A percentile compares a stretch with the other conserved stretches of the same genome.
phyloP scores from a whole-genome alignment of 1,139 yeast genomes.

The Spathaspora sp. region DNA sequence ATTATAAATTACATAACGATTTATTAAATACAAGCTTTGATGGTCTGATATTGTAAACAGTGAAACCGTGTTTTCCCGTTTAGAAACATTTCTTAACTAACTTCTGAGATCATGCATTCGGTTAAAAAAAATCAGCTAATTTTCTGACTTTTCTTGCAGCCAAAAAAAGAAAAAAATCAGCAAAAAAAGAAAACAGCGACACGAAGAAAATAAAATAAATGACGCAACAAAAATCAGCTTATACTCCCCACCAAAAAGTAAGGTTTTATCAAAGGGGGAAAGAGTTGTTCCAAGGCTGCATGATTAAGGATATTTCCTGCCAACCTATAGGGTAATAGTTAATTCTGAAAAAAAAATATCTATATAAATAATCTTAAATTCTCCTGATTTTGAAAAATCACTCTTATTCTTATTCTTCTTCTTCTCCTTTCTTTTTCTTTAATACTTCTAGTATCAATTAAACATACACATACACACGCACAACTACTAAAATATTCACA shows the following conservation, averaged over 20 bases:
- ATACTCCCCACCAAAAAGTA: no score
- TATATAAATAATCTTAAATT: not conserved
- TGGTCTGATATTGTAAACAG: not conserved
- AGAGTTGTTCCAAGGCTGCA: no score
- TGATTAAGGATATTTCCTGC: no score
- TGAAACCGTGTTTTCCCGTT: not conserved
- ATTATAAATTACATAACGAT: no score
- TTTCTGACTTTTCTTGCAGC: not conserved
- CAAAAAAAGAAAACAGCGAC: not conserved
- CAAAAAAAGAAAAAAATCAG: not conserved
- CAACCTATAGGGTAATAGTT: no score
- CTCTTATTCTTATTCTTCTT: no score
- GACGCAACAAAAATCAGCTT: not conserved
- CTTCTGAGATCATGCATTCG: not conserved
- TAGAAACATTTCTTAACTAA: not conserved
- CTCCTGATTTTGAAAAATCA: no score
- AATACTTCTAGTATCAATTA: not conserved
- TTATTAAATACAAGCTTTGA: not conserved
- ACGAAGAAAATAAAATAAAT: not conserved
- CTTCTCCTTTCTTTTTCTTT: not conserved
- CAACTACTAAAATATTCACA: conserved; percentile 1
- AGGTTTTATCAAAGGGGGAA: not conserved
- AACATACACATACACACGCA: not conserved
- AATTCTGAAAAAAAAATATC: not conserved
- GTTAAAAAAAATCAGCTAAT: conserved; percentile 1